These are phyloP conservation scores for Grosmannia huntii DNA, from an alignment of 2,329 filamentous ascomycete genomes.

Conservation along the genomic window DNA sequence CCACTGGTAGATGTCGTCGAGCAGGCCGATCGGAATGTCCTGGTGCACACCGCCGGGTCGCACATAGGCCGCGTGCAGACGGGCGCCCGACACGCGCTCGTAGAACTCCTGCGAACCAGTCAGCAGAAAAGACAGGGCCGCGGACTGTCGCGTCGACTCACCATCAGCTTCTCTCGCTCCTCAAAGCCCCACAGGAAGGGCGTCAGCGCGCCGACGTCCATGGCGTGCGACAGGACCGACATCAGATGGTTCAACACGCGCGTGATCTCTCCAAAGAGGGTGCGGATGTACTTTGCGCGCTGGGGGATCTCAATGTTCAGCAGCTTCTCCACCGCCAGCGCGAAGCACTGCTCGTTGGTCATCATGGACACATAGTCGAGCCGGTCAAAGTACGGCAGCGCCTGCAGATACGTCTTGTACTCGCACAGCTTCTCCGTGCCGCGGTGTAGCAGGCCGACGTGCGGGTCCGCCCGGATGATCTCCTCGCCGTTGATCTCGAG, in stretches of 20 bases:
- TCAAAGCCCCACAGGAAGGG: constrained; percentile 99
- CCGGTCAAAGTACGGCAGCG: constrained; percentile 95
- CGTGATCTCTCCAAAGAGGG: constrained; percentile 90
- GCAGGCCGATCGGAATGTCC: constrained; percentile 82
- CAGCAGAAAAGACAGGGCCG: background rate
- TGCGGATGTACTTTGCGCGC: constrained; percentile 92
- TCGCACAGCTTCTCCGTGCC: constrained; percentile 99
- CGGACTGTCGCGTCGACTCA: constrained; percentile 28
- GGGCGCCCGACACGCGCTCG: constrained; percentile 94
- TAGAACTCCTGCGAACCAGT: constrained; percentile 76
- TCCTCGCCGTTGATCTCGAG: constrained; percentile 96
- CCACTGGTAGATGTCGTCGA: constrained; percentile 99
- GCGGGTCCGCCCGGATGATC: constrained; percentile 90
- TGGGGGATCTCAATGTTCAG: constrained; percentile 93
- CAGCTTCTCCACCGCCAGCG: constrained; percentile 92
- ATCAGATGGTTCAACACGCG: constrained; percentile 93
- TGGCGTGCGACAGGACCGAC: constrained; percentile 92
- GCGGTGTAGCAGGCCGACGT: constrained; percentile 90
- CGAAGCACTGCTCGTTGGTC: constrained; percentile 98
- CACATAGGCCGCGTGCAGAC: constrained; percentile 93
- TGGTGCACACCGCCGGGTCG: constrained; percentile 93
- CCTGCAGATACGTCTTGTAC: constrained; percentile 98
- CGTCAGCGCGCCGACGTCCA: constrained; percentile 96
- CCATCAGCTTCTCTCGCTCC: constrained; percentile 99
- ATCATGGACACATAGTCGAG: constrained; percentile 99